Evolutionary conservation across 192 early-diverging fungal species (phyloP), one percentile per base, ranked within the genome.

Genomic region (Phlyctochytrium planicorne): DNA sequence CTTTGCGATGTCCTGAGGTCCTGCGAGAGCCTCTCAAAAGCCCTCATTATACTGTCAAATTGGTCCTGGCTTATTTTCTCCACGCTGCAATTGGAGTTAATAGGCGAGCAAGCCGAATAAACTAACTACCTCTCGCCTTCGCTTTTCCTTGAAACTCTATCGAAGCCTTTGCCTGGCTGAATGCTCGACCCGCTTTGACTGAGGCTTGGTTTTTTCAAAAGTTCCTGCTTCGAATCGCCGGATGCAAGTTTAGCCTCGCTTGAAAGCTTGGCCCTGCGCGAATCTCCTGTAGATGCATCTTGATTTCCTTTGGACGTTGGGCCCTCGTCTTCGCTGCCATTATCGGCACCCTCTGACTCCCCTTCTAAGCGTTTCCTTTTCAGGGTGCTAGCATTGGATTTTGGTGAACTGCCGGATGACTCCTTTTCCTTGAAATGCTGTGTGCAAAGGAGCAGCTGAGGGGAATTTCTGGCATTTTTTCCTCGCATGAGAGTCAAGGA

Each of bases 371-470:
- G 16, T 32, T 62, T 62, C 61, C 34, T 16, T 34, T 40, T 62
- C 30, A 16, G 10, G 25, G 55, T 20, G 55, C 55, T 57, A 4
- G 55, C 55, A 24, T 57, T 29, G 55, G 27, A 14, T 14, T 59
- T 31, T 31, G 24, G 6, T 27, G 55, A 12, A 59, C n/a, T n/a
- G n/a, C n/a, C n/a, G n/a, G n/a, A n/a, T n/a, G 30, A 59, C 55
- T 57, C 55, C 55, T 25, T 57, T 16, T 62, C 61, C 61, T 62
- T 33, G 4, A 32, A 6, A 29, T 40, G 61, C 29, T 20, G 10
- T 10, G 31, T 6, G 32, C 34, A 33, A 24, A 62, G 29, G 34
- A 62, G 55, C 10, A 29, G 27, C 16, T 14, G 16, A 16, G 36
- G 31, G 30, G 36, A 36, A 4, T 62, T 62, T 34, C 34, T 62